Conservation (phyloP, 2,329 filamentous ascomycete genomes). For the Penicillium sp. region DNA sequence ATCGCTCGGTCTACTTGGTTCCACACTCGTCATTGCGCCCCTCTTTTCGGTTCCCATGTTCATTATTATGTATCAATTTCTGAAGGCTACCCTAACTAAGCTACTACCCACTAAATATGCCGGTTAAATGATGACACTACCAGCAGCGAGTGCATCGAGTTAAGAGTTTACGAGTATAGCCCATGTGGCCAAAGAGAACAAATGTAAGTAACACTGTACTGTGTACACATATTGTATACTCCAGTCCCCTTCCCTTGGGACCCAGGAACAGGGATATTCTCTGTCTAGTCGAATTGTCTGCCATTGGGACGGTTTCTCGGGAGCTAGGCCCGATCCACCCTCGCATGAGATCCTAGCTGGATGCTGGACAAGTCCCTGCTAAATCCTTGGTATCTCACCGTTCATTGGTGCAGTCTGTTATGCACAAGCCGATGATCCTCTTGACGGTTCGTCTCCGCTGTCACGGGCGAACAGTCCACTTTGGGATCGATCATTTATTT, state of each 20-base stretch:
- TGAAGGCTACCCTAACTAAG: too few species aligned
- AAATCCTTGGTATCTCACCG: conserved; percentile 25
- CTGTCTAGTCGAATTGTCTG: conserved; percentile 6
- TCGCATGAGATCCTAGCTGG: conserved; percentile 35
- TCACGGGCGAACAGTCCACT: conserved; percentile 23
- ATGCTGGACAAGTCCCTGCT: conserved; percentile 32
- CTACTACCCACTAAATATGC: background rate
- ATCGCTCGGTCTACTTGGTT: conserved; percentile 20
- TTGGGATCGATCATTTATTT: background rate
- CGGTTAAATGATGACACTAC: background rate
- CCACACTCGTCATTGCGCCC: background rate
- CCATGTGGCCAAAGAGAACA: background rate
- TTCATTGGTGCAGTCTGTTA: conserved; percentile 42
- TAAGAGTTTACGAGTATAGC: background rate
- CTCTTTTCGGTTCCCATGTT: background rate
- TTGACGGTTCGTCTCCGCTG: conserved; percentile 30
- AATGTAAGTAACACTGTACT: background rate
- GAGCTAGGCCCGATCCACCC: conserved; percentile 37
- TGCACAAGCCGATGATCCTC: conserved; percentile 37
- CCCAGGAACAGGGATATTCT: conserved; percentile 18
- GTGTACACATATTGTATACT: background rate
- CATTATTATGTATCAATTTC: background rate
- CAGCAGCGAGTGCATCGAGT: too few species aligned
- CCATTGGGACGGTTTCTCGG: conserved; percentile 32
- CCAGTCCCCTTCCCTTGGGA: conserved; percentile 23